A percentile compares a stretch with the other conserved stretches of the same genome.
Conservation (phyloP, 176 grass and related monocot species). For the Paspalum vaginatum region DNA sequence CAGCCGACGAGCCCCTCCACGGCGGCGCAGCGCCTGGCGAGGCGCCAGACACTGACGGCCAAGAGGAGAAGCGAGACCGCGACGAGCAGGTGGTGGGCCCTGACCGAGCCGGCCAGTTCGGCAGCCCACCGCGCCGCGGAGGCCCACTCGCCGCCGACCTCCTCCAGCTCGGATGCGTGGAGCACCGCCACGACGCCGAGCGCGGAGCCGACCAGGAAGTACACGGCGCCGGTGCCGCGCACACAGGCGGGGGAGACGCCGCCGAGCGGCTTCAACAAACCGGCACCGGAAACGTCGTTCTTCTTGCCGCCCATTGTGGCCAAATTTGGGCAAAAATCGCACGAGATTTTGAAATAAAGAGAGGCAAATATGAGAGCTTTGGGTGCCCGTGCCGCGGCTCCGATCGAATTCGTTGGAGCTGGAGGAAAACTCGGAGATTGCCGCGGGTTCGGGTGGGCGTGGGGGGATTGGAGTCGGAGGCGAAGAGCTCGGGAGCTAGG, state of each 20-base stretch:
- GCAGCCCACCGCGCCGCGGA: slow-evolving; percentile 15
- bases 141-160: slow-evolving; percentile 33
- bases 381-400: not conserved
- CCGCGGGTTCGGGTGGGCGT: not conserved
- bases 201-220: slow-evolving; percentile 53
- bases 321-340: not conserved
- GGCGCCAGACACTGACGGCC: slow-evolving; percentile 42
- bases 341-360: not conserved
- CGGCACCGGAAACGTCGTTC: slow-evolving; percentile 29
- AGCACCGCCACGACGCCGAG: slow-evolving; percentile 56
- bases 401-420: slow-evolving; percentile 1
- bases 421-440: slow-evolving; percentile 28
- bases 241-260: slow-evolving; percentile 13
- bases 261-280: slow-evolving; percentile 41
- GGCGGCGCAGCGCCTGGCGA: slow-evolving; percentile 43
- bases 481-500: not conserved
- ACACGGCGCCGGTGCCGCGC: slow-evolving; percentile 31
- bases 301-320: slow-evolving; percentile 46
- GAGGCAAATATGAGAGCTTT: not conserved
- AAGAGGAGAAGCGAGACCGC: slow-evolving; percentile 39
- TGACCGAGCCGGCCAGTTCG: slow-evolving; percentile 6
- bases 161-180: slow-evolving; percentile 24
- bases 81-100: slow-evolving; percentile 36
- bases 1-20: slow-evolving; percentile 51
- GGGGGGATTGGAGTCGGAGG: not conserved